Conservation (phyloP, 164 flowering plant genomes). For the Stephania cephalantha region DNA sequence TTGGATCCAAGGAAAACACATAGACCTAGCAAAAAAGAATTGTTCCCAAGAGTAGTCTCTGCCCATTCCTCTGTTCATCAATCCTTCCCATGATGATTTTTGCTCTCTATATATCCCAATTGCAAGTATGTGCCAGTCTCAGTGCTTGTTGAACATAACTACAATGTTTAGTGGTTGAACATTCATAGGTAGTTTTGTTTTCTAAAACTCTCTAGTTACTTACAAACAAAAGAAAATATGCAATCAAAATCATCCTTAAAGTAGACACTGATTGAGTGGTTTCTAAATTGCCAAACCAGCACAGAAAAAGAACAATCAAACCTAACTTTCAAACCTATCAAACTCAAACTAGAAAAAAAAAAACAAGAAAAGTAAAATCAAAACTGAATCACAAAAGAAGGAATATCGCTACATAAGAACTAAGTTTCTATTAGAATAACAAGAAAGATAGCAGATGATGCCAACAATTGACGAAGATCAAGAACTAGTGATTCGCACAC, state of each 20-base stretch:
- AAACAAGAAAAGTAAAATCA: no score
- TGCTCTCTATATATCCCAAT: slow-evolving; percentile 57
- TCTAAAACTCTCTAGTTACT: background rate
- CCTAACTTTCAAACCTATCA: no score
- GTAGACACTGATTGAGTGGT: background rate
- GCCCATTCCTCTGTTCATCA: slow-evolving; percentile 87
- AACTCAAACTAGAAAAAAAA: no score
- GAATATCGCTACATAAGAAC: no score
- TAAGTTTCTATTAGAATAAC: no score
- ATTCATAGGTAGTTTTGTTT: background rate
- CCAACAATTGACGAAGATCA: no score
- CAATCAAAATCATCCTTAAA: background rate
- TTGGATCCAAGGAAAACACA: no score
- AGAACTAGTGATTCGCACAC: no score
- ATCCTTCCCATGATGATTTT: slow-evolving; percentile 75
- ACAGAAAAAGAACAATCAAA: no score
- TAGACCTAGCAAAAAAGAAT: no score
- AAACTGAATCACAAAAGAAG: no score
- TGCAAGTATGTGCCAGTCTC: slow-evolving; percentile 48
- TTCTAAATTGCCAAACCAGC: background rate
- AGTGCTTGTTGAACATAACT: slow-evolving; percentile 46
- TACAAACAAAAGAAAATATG: background rate
- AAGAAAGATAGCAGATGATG: no score
- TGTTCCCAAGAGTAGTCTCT: slow-evolving; percentile 74
- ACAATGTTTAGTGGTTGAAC: background rate